Evolutionary conservation across 768 basidiomycete species (phyloP).

Genomic region (Tulasnella sp.): DNA sequence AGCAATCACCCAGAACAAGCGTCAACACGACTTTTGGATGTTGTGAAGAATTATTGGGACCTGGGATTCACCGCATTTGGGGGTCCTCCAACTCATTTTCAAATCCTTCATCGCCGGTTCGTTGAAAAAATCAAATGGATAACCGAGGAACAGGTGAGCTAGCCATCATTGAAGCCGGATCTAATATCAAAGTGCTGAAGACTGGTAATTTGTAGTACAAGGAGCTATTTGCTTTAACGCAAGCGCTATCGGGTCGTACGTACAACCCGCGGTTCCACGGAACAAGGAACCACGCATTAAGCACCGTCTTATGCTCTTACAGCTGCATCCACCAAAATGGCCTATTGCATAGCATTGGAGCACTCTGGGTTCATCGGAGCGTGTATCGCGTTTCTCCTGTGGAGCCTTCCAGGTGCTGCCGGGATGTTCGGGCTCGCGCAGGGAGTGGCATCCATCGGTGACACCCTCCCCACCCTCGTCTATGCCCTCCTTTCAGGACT

Average conservation of each 20-base stretch:
- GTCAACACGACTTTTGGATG: neutral
- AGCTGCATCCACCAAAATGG: neutral
- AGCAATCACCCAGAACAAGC: neutral
- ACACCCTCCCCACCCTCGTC: conserved; percentile 45
- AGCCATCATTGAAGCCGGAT: neutral
- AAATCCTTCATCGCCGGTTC: conserved; percentile 43
- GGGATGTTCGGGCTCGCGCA: conserved; percentile 48
- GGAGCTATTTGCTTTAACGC: conserved; percentile 30
- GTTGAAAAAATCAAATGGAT: conserved; percentile 36
- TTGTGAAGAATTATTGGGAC: conserved; percentile 32
- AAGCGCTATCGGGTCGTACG: conserved; percentile 43
- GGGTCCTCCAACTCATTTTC: conserved; percentile 49
- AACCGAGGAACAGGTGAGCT: conserved; percentile 24
- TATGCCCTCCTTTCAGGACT: conserved; percentile 51
- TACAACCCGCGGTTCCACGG: neutral
- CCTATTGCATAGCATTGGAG: conserved; percentile 9
- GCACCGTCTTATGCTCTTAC: neutral
- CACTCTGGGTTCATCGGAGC: conserved; percentile 17
- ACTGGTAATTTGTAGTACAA: neutral
- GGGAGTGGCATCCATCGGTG: conserved; percentile 44
- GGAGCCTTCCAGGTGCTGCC: conserved; percentile 43
- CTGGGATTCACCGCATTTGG: conserved; percentile 49
- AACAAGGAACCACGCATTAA: neutral
- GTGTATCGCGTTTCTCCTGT: conserved; percentile 22
- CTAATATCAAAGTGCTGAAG: neutral